These are phyloP conservation scores for Choricystis sp. DNA, from an alignment of 139 green algal genomes.

Conservation along the genomic window DNA sequence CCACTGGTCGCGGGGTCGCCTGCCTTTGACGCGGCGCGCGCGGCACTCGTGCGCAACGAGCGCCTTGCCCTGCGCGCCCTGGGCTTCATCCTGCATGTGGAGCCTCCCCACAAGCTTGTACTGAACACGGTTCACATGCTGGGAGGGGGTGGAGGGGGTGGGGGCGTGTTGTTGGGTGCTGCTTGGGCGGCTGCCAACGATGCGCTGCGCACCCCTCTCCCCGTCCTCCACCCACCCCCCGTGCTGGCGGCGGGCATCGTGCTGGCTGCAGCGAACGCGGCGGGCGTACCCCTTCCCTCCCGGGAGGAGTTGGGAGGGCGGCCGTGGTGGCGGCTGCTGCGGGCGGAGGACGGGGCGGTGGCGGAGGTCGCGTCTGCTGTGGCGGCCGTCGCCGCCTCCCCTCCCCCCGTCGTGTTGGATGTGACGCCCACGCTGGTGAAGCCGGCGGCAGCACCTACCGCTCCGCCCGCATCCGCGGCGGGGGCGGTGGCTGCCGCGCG, in stretches of 20 bases:
- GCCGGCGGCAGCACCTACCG: too few species aligned
- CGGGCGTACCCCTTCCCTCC: too few species aligned
- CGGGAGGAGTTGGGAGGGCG: too few species aligned
- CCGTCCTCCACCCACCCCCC: neutral
- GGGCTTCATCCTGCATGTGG: neutral
- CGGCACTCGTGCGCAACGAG: neutral
- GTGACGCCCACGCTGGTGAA: too few species aligned
- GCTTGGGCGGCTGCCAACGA: neutral
- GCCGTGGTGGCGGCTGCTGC: neutral
- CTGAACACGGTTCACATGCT: neutral
- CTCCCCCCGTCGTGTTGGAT: too few species aligned
- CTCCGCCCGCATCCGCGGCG: neutral
- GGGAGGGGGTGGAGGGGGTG: too few species aligned
- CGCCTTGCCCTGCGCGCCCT: neutral
- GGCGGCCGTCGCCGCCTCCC: neutral
- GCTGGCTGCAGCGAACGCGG: too few species aligned
- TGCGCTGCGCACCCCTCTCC: neutral
- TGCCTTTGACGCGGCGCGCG: neutral
- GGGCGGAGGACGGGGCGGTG: neutral
- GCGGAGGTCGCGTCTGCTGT: neutral
- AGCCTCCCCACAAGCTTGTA: neutral
- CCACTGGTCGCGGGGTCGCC: neutral
- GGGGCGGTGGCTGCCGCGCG: neutral
- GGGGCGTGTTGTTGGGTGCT: neutral
- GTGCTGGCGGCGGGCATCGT: neutral